Evolutionary conservation across 352 stramenopile genomes (phyloP).

Genomic region (Sclerospora graminicola): DNA sequence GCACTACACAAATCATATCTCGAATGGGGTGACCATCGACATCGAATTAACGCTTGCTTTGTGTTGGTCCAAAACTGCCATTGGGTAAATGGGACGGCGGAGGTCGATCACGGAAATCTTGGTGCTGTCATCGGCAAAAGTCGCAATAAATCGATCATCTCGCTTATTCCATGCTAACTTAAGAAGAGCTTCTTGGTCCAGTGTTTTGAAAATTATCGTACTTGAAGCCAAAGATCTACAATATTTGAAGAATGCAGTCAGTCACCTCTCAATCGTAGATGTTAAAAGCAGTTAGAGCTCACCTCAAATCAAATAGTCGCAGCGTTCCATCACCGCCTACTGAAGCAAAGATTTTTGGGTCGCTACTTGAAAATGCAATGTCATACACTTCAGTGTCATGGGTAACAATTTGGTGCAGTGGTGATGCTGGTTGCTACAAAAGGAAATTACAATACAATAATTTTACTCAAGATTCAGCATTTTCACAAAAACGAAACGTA

Average conservation of each 20-base stretch:
- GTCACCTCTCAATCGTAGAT: too few relatives aligned
- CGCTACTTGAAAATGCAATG: slow-evolving; percentile 92
- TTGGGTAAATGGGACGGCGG: slow-evolving; percentile 82
- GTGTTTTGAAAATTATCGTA: slow-evolving; percentile 95
- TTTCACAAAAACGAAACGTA: slow-evolving; percentile 23
- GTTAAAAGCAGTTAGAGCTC: slow-evolving; percentile 12
- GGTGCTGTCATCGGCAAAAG: slow-evolving; percentile 86
- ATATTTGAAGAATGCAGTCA: background rate
- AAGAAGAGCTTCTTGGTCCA: slow-evolving; percentile 83
- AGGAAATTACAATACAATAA: too few relatives aligned
- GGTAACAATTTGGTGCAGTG: slow-evolving; percentile 94
- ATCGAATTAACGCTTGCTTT: slow-evolving; percentile 91
- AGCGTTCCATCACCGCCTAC: slow-evolving; percentile 95
- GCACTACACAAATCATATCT: slow-evolving; percentile 92
- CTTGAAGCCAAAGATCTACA: slow-evolving; percentile 80
- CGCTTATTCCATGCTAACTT: slow-evolving; percentile 96
- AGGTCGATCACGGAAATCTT: slow-evolving; percentile 95
- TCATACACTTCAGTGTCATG: slow-evolving; percentile 99
- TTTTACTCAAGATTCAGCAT: background rate
- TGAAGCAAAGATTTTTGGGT: slow-evolving; percentile 91
- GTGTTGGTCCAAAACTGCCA: slow-evolving; percentile 90
- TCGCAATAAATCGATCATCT: slow-evolving; percentile 95
- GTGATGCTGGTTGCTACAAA: slow-evolving; percentile 36
- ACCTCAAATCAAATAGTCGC: slow-evolving; percentile 95
- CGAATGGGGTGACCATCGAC: slow-evolving; percentile 92